phyloP scores from a whole-genome alignment of 208 protist species.

The Wallacemonas sp. region DNA sequence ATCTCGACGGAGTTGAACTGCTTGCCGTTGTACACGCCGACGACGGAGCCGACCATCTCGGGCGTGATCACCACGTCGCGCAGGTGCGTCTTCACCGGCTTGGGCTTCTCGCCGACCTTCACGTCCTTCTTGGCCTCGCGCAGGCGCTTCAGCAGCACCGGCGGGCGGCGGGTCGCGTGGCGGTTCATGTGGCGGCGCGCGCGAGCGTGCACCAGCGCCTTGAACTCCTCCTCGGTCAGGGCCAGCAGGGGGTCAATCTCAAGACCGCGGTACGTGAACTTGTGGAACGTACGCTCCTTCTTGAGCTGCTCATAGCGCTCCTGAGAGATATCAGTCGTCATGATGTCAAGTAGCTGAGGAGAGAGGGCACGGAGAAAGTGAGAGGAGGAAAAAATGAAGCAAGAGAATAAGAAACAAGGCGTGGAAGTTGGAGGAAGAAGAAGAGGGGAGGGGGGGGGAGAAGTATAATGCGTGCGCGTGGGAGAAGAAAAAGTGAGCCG shows the following conservation, averaged over 20 bases:
- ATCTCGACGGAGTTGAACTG: slow-evolving; percentile 99
- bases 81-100: slow-evolving; percentile 99
- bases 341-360: slow-evolving; percentile 9
- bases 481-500: no score
- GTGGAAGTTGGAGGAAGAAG: background rate
- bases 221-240: slow-evolving; percentile 94
- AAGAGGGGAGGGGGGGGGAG: background rate
- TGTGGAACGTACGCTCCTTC: slow-evolving; percentile 98
- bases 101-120: slow-evolving; percentile 97
- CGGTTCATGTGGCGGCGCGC: slow-evolving; percentile 95
- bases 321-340: slow-evolving; percentile 56
- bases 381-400: background rate
- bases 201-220: slow-evolving; percentile 93
- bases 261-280: slow-evolving; percentile 97
- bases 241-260: slow-evolving; percentile 96
- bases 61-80: slow-evolving; percentile 99
- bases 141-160: slow-evolving; percentile 97
- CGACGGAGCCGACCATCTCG: slow-evolving; percentile 99
- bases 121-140: slow-evolving; percentile 96
- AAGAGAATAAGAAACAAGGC: slow-evolving; percentile 38
- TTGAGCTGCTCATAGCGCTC: slow-evolving; percentile 93
- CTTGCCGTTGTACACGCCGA: slow-evolving; percentile 99
- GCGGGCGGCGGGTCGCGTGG: slow-evolving; percentile 90
- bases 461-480: no score
- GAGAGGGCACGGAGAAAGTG: background rate